Base-by-base conservation (phyloP, 2,329 filamentous ascomycete genomes). In the Paraphoma sp. region DNA sequence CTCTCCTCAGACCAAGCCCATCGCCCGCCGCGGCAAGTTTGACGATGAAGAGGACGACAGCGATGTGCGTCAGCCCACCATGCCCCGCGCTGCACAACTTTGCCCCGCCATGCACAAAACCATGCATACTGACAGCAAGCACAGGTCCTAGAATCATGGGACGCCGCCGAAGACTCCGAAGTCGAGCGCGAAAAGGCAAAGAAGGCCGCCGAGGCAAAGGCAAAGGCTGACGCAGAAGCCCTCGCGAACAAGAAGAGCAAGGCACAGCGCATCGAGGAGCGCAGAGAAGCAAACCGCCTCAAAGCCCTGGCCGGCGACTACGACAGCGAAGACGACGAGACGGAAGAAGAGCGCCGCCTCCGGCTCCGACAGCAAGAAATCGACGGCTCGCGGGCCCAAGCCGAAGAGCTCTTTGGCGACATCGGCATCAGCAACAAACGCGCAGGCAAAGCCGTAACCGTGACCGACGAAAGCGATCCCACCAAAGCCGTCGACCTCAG, bases 101-200 rank as follows among this genome's bases (percentile, higher is more conserved):
- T 45, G 53, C 63, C 62, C 64, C 62, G 50, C 63, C 54, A 60
- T 51, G 30, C 56, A 60, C 40, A 52, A 40, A 51, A 38, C 30
- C 38, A 43, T 53, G 23, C 40, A 40, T 59, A 57, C 68, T 75
- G 58, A 74, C 66, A 16, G 40, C 51, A 45, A 31, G 43, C 31
- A 55, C 63, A 97, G 89, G 92, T 98, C 54, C 86, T 97, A 73
- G 95, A 99, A 58, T 94, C 92, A 33, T 99, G 95, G 95, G 93
- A 98, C 72, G 94, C 92, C 56, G 93, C 91, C 67, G 95, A 98
- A 74, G 95, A 99, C 81, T 97, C 93, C 60, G 95, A 99, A 72
- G 94, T 89, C 69, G 95, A 99, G 83, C 91, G 93, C 71, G 93
- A 97, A 80, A 99, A 98, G 84, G 91, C 87, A 29, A 91, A 90